These are phyloP conservation scores for Phoma sp. DNA, from an alignment of 2,329 filamentous ascomycete genomes.

Conservation along the genomic window DNA sequence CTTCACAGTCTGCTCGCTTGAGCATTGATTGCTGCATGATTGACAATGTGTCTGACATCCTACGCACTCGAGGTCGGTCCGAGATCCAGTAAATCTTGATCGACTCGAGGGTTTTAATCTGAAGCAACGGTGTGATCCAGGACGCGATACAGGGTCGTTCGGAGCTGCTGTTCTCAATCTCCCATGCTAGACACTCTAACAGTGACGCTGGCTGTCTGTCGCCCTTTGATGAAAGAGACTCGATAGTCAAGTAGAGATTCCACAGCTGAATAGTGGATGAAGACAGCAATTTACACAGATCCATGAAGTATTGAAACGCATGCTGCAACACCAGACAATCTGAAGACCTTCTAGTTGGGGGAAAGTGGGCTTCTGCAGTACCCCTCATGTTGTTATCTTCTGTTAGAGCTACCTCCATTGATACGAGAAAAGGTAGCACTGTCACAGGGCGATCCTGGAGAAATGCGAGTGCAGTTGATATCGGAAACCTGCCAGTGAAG, in stretches of 20 bases:
- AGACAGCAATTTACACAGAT: slow-evolving; percentile 31
- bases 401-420: slow-evolving; percentile 26
- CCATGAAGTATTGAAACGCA: slow-evolving; percentile 30
- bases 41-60: slow-evolving; percentile 22
- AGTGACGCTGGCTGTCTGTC: slow-evolving; percentile 13
- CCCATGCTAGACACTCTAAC: slow-evolving; percentile 21
- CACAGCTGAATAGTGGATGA: slow-evolving; percentile 26
- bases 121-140: slow-evolving; percentile 30
- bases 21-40: slow-evolving; percentile 26
- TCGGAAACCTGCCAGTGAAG: slow-evolving; percentile 27
- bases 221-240: slow-evolving; percentile 17
- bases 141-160: slow-evolving; percentile 18
- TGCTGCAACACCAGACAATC: slow-evolving; percentile 27
- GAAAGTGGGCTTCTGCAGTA: slow-evolving; percentile 22
- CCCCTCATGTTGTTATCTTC: slow-evolving; percentile 30
- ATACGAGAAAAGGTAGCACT: slow-evolving; percentile 22
- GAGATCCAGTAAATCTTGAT: slow-evolving; percentile 27
- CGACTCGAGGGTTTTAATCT: slow-evolving; percentile 20
- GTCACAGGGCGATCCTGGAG: slow-evolving; percentile 28
- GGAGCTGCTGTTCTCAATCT: slow-evolving; percentile 12
- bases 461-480: slow-evolving; percentile 35
- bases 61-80: slow-evolving; percentile 20
- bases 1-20: not conserved
- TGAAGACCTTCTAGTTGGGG: slow-evolving; percentile 22
- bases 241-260: slow-evolving; percentile 25